Evolutionary conservation across 2,329 filamentous ascomycete species (phyloP).

Genomic region (Cordyceps pruinosa): DNA sequence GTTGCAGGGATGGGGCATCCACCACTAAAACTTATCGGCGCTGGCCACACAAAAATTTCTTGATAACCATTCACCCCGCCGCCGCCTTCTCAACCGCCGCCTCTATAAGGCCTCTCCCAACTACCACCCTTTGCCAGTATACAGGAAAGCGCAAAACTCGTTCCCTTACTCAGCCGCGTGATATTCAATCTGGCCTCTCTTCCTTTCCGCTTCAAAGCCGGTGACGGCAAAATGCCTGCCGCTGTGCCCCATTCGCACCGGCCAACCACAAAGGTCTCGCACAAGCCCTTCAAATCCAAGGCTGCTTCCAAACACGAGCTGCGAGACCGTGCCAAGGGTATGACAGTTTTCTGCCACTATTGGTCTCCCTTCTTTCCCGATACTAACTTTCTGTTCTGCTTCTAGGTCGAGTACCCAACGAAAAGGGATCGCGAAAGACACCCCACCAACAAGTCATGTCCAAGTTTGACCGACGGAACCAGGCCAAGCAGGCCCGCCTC

Average conservation of each 20-base stretch:
- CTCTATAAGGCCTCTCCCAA: constrained; percentile 24
- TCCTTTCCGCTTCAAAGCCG: constrained; percentile 84
- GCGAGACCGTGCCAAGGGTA: constrained; percentile 81
- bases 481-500: constrained; percentile 82
- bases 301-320: constrained; percentile 84
- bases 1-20: constrained; percentile 4
- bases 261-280: constrained; percentile 78
- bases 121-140: not conserved
- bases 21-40: constrained; percentile 12
- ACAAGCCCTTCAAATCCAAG: constrained; percentile 90
- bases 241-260: constrained; percentile 74
- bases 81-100: constrained; percentile 20
- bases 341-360: constrained; percentile 9
- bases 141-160: not conserved
- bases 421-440: constrained; percentile 72
- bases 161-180: not conserved
- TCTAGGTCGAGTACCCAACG: constrained; percentile 68
- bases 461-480: constrained; percentile 90
- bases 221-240: constrained; percentile 68
- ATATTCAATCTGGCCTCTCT: constrained; percentile 56
- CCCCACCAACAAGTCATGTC: constrained; percentile 96
- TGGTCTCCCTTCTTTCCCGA: constrained; percentile 12
- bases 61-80: constrained; percentile 25
- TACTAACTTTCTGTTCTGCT: constrained; percentile 9
- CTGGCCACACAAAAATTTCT: constrained; percentile 19